These are phyloP conservation scores for Glonium stellatum DNA, from an alignment of 495 filamentous ascomycete species.

Conservation along the genomic window DNA sequence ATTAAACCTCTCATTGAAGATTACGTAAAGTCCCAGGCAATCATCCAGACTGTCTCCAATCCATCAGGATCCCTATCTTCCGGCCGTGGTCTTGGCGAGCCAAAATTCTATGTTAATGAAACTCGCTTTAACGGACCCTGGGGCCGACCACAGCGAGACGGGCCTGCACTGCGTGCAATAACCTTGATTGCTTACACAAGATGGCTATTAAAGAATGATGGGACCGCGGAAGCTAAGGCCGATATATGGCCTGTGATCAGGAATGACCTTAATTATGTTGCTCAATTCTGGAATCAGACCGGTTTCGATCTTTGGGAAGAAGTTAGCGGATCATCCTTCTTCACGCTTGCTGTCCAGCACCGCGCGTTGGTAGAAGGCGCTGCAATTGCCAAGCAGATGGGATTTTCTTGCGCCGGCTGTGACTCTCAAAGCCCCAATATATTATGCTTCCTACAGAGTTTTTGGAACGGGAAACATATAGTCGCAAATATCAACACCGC, in stretches of 20 bases:
- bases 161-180: slow-evolving; percentile 61
- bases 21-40: slow-evolving; percentile 51
- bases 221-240: slow-evolving; percentile 36
- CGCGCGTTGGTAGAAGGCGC: slow-evolving; percentile 56
- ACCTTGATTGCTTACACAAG: slow-evolving; percentile 43
- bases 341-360: slow-evolving; percentile 44
- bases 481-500: slow-evolving; percentile 48
- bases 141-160: slow-evolving; percentile 68
- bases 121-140: slow-evolving; percentile 56
- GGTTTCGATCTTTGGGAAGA: slow-evolving; percentile 73
- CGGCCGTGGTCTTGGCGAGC: slow-evolving; percentile 45
- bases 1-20: slow-evolving; percentile 50
- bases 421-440: slow-evolving; percentile 52
- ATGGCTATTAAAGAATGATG: slow-evolving; percentile 45
- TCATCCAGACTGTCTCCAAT: slow-evolving; percentile 54
- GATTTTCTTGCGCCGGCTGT: slow-evolving; percentile 41
- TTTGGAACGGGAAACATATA: slow-evolving; percentile 54
- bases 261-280: slow-evolving; percentile 62
- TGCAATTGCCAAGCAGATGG: slow-evolving; percentile 46
- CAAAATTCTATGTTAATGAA: slow-evolving; percentile 55
- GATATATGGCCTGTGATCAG: slow-evolving; percentile 56
- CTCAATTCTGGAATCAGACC: slow-evolving; percentile 63
- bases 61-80: slow-evolving; percentile 50
- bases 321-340: slow-evolving; percentile 57
- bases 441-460: slow-evolving; percentile 55